Evolutionary conservation across 805 yeast genomes (phyloP), one percentile per base, ranked within the genome.

Genomic region (Schwanniomyces polymorphus): DNA sequence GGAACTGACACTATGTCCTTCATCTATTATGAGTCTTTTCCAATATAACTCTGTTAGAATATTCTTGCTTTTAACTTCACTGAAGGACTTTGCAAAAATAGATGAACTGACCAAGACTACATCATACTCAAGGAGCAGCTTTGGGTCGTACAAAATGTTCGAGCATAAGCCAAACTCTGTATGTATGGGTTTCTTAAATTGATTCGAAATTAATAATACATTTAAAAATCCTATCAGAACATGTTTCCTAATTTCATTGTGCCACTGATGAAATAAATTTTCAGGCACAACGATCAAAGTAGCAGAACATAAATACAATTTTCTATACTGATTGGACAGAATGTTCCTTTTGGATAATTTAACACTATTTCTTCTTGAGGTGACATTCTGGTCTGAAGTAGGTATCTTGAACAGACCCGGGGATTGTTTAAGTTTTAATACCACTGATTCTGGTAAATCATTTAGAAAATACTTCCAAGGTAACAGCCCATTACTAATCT

Each of bases 1-100:
- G 7, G 84, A 74, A 48, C 72, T 75, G 78, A 85, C 75, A 25
- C 83, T 75, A 59, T 85, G 91, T 0, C 91, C 91, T 60, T 85
- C 91, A 60, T 85, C 91, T n/a, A 86, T 80, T 14, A 86, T 82
- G 27, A 85, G 64, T 18, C 91, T 58, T 57, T 85, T 85, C 90
- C 91, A 85, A 52, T 76, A 80, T 0, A 84, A 61, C 10, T 60
- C 55, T 31, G 64, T 59, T 9, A 85, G 56, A 1, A 75, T 64
- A 3, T 72, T 71, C 4, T 65, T 63, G 2, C 43, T 49, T 9
- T 43, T 33, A 27, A 55, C 28, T 1, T 53, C 49, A 34, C 65
- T 68, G 7, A 69, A 53, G 43, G 79, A 79, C 25, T 59, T 61
- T 0, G 81, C 65, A 54, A 83, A 75, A 5, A 74, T 64, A 0